phyloP scores from a whole-genome alignment of 306 rosid genomes.

The Ziziphus jujuba region DNA sequence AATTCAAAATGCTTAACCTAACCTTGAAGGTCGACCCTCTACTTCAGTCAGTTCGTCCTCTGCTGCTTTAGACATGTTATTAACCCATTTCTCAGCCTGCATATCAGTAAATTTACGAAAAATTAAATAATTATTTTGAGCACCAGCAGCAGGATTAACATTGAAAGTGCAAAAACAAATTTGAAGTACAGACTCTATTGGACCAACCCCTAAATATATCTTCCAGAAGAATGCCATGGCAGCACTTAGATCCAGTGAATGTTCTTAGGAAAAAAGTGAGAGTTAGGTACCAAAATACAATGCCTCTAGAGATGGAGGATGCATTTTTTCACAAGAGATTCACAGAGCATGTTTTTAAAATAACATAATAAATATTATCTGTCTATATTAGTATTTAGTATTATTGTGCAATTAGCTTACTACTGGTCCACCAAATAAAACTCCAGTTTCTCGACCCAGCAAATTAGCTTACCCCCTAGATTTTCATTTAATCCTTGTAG shows the following conservation, averaged over 20 bases:
- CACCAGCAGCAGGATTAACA: neutral
- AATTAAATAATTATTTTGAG: slow-evolving; percentile 1
- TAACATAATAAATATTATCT: too few relatives aligned
- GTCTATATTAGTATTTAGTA: too few relatives aligned
- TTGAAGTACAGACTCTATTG: too few relatives aligned
- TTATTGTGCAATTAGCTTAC: too few relatives aligned
- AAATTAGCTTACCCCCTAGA: too few relatives aligned
- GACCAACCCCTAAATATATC: neutral
- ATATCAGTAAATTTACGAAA: slow-evolving; percentile 15
- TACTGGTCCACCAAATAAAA: too few relatives aligned
- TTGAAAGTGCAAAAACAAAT: neutral
- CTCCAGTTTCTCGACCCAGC: too few relatives aligned
- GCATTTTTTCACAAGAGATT: too few relatives aligned
- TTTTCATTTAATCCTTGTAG: too few relatives aligned
- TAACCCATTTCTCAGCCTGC: slow-evolving; percentile 85
- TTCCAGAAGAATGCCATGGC: neutral
- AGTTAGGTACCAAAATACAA: neutral
- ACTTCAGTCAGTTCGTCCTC: slow-evolving; percentile 44
- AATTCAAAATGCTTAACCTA: slow-evolving; percentile 20
- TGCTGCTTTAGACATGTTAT: slow-evolving; percentile 53
- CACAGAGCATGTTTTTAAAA: too few relatives aligned
- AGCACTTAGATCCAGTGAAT: neutral
- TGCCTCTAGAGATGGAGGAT: neutral
- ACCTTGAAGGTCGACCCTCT: slow-evolving; percentile 61
- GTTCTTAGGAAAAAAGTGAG: neutral